Conservation (phyloP, 2,329 filamentous ascomycete genomes). For the Ophiostoma fasciatum region DNA sequence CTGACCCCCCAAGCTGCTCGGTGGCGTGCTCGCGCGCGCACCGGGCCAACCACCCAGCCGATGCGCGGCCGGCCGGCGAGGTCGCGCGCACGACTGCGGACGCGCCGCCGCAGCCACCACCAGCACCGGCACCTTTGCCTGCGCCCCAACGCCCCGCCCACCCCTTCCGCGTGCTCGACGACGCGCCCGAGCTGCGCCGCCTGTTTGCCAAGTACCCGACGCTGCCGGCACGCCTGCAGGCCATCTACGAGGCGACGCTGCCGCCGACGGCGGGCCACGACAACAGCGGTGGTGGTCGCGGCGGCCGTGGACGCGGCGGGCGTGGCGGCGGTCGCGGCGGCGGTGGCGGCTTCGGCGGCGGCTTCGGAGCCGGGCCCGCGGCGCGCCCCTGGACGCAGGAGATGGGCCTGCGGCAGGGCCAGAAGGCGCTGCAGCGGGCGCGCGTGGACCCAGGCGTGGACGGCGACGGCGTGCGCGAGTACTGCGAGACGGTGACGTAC, state of each 20-base stretch:
- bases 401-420: constrained; percentile 40
- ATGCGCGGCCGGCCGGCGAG: constrained; percentile 7
- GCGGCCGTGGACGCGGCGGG: background rate
- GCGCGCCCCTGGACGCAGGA: constrained; percentile 39
- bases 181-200: constrained; percentile 31
- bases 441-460: constrained; percentile 35
- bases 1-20: constrained; percentile 34
- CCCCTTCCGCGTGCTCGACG: constrained; percentile 37
- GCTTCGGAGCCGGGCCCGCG: background rate
- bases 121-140: constrained; percentile 6
- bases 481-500: constrained; percentile 39
- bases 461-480: constrained; percentile 46
- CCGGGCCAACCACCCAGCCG: constrained; percentile 18
- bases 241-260: constrained; percentile 35
- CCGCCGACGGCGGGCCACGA: constrained; percentile 21
- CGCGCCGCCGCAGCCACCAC: background rate
- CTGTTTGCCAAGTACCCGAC: constrained; percentile 39
- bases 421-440: constrained; percentile 35
- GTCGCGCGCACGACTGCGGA: background rate
- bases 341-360: background rate
- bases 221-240: constrained; percentile 30
- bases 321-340: background rate
- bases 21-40: constrained; percentile 32
- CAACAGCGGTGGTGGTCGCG: too few relatives aligned
- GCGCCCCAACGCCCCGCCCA: constrained; percentile 14